phyloP scores from a whole-genome alignment of 1,139 yeast genomes.

The Pichia sp. region DNA sequence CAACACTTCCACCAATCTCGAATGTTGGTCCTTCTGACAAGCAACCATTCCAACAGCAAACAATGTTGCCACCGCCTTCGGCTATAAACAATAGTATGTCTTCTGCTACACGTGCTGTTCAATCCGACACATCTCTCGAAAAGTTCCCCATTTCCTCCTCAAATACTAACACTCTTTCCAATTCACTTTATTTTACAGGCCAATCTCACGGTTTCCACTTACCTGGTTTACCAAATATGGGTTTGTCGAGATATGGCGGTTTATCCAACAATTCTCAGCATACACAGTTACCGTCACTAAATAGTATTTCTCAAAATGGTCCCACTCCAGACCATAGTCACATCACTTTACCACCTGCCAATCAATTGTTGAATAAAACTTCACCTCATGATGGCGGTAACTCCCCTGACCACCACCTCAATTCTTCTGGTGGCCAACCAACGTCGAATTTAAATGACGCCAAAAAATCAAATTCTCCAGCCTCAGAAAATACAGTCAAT shows the following conservation, averaged over 20 bases:
- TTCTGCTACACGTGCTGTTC: not conserved
- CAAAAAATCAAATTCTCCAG: too few relatives aligned
- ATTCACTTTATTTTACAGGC: conserved; percentile 1
- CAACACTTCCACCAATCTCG: too few relatives aligned
- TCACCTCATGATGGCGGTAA: not conserved
- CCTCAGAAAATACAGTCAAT: not conserved
- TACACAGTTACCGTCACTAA: conserved; percentile 12
- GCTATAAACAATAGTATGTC: conserved; percentile 9
- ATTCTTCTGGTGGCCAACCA: too few relatives aligned
- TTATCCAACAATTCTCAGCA: conserved; percentile 1
- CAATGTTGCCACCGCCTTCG: conserved; percentile 46
- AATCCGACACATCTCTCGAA: too few relatives aligned
- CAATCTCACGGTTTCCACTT: conserved; percentile 10
- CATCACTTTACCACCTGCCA: conserved; percentile 18
- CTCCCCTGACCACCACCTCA: not conserved
- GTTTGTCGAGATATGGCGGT: conserved; percentile 7
- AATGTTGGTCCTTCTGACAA: too few relatives aligned
- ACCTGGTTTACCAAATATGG: conserved; percentile 9
- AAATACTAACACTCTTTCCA: not conserved
- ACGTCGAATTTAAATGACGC: too few relatives aligned
- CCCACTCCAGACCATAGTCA: conserved; percentile 8
- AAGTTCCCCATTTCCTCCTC: not conserved
- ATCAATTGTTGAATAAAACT: conserved; percentile 2
- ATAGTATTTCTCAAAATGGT: conserved; percentile 6
- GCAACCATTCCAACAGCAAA: conserved; percentile 14